Percentiles rank a stretch among this genome's conserved stretches.
Conservation (phyloP, 2,329 filamentous ascomycete genomes). For the Mycogone perniciosa region DNA sequence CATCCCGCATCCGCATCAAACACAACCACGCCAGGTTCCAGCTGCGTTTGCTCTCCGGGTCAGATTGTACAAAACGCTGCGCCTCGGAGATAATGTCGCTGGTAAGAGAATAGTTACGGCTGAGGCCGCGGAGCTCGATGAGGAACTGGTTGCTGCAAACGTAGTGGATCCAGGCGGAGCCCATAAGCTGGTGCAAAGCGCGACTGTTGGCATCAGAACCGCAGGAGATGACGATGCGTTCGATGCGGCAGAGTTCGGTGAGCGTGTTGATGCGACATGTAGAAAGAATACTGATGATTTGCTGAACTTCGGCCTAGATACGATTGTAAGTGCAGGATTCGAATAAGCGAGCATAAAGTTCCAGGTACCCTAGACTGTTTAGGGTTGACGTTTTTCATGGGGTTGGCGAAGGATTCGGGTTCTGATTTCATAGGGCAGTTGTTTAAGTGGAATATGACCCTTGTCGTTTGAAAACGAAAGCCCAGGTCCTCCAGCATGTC, state of each 20-base stretch:
- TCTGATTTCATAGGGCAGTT: no score
- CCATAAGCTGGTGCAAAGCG: slow-evolving; percentile 58
- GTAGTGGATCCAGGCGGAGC: slow-evolving; percentile 64
- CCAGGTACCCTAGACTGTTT: no score
- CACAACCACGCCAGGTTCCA: slow-evolving; percentile 75
- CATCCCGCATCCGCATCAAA: slow-evolving; percentile 57
- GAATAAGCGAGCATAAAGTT: no score
- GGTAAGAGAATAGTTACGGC: slow-evolving; percentile 60
- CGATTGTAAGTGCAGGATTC: no score
- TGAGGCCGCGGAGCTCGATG: slow-evolving; percentile 62
- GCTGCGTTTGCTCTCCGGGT: slow-evolving; percentile 60
- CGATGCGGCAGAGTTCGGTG: slow-evolving; percentile 64
- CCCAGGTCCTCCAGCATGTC: no score
- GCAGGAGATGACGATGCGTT: slow-evolving; percentile 55
- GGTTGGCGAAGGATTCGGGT: no score
- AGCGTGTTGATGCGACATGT: slow-evolving; percentile 68
- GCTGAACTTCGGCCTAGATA: slow-evolving; percentile 19
- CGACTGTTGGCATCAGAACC: slow-evolving; percentile 53
- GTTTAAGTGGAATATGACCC: no score
- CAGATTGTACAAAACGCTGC: slow-evolving; percentile 54
- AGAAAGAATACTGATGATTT: slow-evolving; percentile 57
- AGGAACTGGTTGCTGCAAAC: slow-evolving; percentile 64
- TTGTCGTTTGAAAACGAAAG: no score
- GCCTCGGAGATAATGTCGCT: slow-evolving; percentile 60
- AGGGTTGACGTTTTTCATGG: no score